phyloP scores from a whole-genome alignment of 148 eudicot genomes.

The Cornus controversa region DNA sequence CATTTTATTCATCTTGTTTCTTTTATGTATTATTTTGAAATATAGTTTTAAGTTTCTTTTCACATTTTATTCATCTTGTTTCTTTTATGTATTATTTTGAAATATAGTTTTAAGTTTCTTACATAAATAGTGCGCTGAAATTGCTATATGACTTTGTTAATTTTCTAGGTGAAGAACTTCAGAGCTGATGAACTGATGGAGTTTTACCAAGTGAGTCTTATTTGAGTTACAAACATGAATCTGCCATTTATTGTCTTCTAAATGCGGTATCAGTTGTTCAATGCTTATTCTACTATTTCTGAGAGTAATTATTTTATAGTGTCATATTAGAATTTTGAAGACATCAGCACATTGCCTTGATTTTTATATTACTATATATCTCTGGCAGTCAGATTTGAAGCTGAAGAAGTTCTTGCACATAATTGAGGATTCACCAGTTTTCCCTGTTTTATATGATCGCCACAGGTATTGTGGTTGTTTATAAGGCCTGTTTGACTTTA shows the following conservation, averaged over 20 bases:
- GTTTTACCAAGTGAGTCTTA: constrained; percentile 70
- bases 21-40: not conserved
- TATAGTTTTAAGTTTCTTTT: constrained; percentile 4
- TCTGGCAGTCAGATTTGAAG: constrained; percentile 88
- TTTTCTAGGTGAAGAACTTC: constrained; percentile 60
- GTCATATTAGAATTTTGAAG: not conserved
- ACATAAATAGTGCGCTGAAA: not conserved
- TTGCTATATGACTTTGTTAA: constrained; percentile 1
- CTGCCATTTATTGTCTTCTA: not conserved
- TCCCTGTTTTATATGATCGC: constrained; percentile 78
- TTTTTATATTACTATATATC: not conserved
- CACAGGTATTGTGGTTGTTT: constrained; percentile 54
- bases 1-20: not conserved
- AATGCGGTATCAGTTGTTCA: not conserved
- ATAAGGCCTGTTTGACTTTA: not conserved
- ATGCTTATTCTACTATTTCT: too few relatives aligned
- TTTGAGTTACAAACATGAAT: not conserved
- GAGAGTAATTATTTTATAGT: not conserved
- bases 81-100: not conserved
- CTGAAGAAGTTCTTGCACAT: constrained; percentile 95
- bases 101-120: constrained; percentile 3
- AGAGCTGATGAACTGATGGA: constrained; percentile 93
- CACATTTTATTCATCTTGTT: not conserved
- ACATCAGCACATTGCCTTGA: not conserved
- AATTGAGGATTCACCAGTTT: constrained; percentile 80